These are phyloP conservation scores for Cryphonectria carpinicola DNA, from an alignment of 2,329 filamentous ascomycete genomes.

Conservation along the genomic window DNA sequence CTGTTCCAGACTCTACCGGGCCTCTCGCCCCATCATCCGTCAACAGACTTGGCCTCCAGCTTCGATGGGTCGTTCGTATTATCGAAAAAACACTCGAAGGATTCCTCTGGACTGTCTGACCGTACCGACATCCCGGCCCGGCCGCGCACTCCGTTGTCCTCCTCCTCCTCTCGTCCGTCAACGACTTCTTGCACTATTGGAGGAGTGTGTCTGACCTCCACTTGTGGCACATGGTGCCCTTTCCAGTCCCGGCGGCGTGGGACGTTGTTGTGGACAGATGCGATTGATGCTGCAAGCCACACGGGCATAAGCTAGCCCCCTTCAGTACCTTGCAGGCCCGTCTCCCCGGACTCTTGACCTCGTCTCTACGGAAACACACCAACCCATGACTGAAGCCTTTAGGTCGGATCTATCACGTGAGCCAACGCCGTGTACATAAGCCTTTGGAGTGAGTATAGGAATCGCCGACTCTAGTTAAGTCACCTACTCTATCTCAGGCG, in stretches of 20 bases:
- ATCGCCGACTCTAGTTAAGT: not conserved
- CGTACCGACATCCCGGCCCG: constrained; percentile 7
- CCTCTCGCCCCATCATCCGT: not conserved
- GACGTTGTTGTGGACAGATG: constrained; percentile 7
- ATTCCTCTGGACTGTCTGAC: not conserved
- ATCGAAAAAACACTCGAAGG: not conserved
- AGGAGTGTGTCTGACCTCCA: not conserved
- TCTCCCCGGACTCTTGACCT: constrained; percentile 8
- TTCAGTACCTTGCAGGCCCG: constrained; percentile 16
- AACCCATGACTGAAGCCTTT: not conserved
- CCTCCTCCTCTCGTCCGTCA: not conserved
- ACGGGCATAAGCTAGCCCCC: not conserved
- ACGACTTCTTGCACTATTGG: not conserved
- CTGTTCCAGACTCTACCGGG: not conserved
- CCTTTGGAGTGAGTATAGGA: not conserved
- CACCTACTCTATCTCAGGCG: not conserved
- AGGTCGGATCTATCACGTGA: not conserved
- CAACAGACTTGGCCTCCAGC: not conserved
- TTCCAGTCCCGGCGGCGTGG: constrained; percentile 11
- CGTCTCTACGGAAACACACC: not conserved
- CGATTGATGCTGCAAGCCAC: constrained; percentile 12
- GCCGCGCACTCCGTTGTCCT: not conserved
- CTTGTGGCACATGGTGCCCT: not conserved
- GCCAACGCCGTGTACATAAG: too few relatives aligned
- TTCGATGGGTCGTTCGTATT: not conserved